These are phyloP conservation scores for Plasmodium relictum DNA, from an alignment of 169 alveolate species.

Conservation along the genomic window DNA sequence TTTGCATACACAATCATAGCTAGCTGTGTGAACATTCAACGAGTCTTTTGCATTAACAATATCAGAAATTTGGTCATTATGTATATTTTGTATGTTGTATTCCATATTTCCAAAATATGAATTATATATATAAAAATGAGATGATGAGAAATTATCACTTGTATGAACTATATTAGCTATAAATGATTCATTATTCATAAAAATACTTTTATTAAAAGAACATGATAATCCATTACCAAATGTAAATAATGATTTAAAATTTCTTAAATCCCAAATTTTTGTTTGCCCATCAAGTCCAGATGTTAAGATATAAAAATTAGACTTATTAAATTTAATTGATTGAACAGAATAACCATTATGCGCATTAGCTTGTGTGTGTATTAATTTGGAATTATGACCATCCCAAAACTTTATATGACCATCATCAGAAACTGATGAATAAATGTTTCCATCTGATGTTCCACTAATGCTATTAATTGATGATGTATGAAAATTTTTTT, in stretches of 20 bases:
- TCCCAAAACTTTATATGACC: conserved; percentile 82
- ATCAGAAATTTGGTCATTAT: conserved; percentile 39
- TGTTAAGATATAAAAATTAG: conserved; percentile 78
- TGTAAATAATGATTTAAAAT: conserved; percentile 50
- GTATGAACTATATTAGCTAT: conserved; percentile 70
- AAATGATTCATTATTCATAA: conserved; percentile 54
- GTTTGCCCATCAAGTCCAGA: conserved; percentile 85
- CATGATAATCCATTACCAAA: conserved; percentile 73
- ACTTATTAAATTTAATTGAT: conserved; percentile 78
- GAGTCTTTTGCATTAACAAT: conserved; percentile 48
- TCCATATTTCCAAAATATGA: conserved; percentile 66
- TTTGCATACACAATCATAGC: conserved; percentile 49
- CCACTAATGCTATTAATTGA: conserved; percentile 50
- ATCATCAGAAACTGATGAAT: conserved; percentile 34
- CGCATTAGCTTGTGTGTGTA: conserved; percentile 73
- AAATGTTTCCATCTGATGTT: conserved; percentile 51
- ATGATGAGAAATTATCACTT: conserved; percentile 13
- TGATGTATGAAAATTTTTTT: conserved; percentile 23
- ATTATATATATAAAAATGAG: conserved; percentile 49
- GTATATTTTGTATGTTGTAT: conserved; percentile 55
- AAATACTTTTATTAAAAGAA: conserved; percentile 49
- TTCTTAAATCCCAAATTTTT: conserved; percentile 82
- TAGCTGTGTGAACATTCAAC: conserved; percentile 51
- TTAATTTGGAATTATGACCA: conserved; percentile 79
- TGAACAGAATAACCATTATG: conserved; percentile 80